These are phyloP conservation scores for Proliferodiscus dingleyae DNA, from an alignment of 2,329 filamentous ascomycete species.

Conservation along the genomic window DNA sequence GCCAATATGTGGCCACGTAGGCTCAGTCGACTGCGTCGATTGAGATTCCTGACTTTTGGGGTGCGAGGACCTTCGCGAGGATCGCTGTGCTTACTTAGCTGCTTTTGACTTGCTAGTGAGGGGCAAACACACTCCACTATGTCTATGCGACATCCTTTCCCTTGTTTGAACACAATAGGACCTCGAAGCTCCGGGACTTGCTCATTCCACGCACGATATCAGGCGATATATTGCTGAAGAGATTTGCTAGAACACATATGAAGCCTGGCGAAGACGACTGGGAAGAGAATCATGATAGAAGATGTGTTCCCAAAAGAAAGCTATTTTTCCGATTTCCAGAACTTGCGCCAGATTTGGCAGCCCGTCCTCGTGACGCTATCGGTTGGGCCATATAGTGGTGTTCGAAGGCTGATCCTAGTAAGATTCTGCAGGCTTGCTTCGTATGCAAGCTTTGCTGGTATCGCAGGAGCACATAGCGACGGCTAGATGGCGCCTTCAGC, in stretches of 20 bases:
- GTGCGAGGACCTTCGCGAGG: not conserved
- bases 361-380: conserved; percentile 10
- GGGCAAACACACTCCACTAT: conserved; percentile 4
- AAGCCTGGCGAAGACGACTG: not conserved
- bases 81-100: not conserved
- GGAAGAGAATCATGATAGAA: not conserved
- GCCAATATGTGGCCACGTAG: conserved; percentile 16
- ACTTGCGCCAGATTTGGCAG: conserved; percentile 3
- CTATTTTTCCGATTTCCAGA: not conserved
- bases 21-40: conserved; percentile 1
- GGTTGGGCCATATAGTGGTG: conserved; percentile 17
- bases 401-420: conserved; percentile 12
- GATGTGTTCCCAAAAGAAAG: not conserved
- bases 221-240: not conserved
- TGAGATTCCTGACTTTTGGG: conserved; percentile 1
- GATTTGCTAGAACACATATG: not conserved
- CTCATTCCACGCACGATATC: not conserved
- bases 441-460: conserved; percentile 16
- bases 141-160: conserved; percentile 1
- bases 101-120: not conserved
- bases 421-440: conserved; percentile 14
- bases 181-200: not conserved
- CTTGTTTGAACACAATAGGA: not conserved
- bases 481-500: not conserved
- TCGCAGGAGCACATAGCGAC: conserved; percentile 6